phyloP scores from a whole-genome alignment of 176 grass and related monocot genomes.

The Bromus sterilis region DNA sequence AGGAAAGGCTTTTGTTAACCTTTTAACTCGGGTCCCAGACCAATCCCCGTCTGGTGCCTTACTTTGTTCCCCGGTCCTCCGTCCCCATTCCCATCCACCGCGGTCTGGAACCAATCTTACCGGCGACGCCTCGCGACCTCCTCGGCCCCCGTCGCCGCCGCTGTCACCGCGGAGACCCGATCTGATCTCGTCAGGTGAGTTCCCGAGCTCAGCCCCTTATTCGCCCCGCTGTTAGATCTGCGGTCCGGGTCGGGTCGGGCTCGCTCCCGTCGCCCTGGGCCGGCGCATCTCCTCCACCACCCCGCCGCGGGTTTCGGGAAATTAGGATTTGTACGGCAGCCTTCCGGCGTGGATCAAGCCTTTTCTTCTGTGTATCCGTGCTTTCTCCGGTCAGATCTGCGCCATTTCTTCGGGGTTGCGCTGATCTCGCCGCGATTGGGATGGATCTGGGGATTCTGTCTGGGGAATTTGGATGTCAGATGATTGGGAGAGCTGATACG shows the following conservation, averaged over 20 bases:
- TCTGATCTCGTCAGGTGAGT: constrained; percentile 7
- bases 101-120: not conserved
- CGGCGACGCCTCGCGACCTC: constrained; percentile 1
- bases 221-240: constrained; percentile 1
- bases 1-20: too few relatives aligned
- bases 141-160: not conserved
- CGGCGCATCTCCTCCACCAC: not conserved
- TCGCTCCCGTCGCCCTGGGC: not conserved
- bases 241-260: not conserved
- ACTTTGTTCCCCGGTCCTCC: not conserved
- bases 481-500: not conserved
- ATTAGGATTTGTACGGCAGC: not conserved
- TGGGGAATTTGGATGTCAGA: not conserved
- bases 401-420: not conserved
- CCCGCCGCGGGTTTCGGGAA: not conserved
- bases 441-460: not conserved
- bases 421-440: not conserved
- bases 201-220: not conserved
- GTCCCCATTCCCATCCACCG: not conserved
- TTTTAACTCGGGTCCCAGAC: too few relatives aligned
- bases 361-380: not conserved
- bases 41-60: not conserved
- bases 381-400: not conserved
- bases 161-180: not conserved
- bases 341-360: not conserved